Evolutionary conservation across 164 flowering plant species (phyloP).

Genomic region (Vitis vinifera): DNA sequence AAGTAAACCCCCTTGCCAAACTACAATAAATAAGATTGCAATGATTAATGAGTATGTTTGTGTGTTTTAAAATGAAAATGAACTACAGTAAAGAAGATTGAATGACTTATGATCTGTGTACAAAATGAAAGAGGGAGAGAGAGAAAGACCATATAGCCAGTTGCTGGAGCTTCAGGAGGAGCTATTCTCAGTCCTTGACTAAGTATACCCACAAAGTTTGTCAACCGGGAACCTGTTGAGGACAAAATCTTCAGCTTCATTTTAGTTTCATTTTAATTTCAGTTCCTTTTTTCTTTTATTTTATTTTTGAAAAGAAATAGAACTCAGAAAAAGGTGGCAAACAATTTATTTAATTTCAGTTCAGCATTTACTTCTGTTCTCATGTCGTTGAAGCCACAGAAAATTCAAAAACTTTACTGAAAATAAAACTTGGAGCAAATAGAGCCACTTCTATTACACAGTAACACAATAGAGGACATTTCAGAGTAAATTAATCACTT

Average conservation of each 20-base stretch:
- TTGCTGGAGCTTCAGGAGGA: conserved; percentile 95
- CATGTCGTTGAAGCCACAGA: not conserved
- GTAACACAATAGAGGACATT: not conserved
- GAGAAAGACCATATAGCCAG: conserved; percentile 86
- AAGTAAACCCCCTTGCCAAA: conserved; percentile 98
- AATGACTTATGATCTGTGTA: not conserved
- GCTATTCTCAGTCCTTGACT: conserved; percentile 96
- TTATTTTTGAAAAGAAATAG: too few species aligned
- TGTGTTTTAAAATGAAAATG: not conserved
- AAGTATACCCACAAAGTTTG: conserved; percentile 95
- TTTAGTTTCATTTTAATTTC: not conserved
- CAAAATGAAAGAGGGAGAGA: not conserved
- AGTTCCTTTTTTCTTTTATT: not conserved
- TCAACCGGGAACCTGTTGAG: conserved; percentile 68
- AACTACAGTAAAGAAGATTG: not conserved
- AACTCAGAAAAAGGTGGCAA: too few species aligned
- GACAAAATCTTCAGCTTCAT: not conserved
- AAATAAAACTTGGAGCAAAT: not conserved
- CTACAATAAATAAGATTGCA: conserved; percentile 34
- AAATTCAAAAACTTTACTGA: not conserved
- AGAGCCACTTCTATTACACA: not conserved
- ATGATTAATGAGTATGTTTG: not conserved
- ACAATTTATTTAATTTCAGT: too few species aligned
- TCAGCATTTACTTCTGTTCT: not conserved
- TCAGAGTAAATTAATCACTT: conserved; percentile 13